phyloP scores from a whole-genome alignment of 352 stramenopile genomes.

The Globisporangium splendens region DNA sequence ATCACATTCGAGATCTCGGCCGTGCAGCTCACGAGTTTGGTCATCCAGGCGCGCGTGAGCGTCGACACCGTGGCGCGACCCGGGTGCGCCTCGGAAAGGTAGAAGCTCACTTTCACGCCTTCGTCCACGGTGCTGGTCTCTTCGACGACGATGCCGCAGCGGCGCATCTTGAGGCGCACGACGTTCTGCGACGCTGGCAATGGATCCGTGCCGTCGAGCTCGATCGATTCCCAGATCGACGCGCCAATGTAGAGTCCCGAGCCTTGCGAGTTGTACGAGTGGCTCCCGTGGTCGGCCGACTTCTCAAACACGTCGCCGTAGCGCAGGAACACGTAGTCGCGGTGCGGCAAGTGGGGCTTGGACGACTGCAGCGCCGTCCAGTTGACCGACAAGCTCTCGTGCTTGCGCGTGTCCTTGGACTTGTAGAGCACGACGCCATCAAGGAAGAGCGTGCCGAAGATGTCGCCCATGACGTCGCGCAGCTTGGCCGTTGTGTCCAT shows the following conservation, averaged over 20 bases:
- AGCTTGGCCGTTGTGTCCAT: constrained; percentile 68
- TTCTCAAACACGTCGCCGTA: constrained; percentile 81
- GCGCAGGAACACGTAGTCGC: constrained; percentile 85
- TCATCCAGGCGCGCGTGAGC: constrained; percentile 80
- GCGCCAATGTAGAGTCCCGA: constrained; percentile 71
- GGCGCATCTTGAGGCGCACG: constrained; percentile 72
- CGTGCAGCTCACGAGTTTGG: constrained; percentile 75
- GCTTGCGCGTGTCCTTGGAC: constrained; percentile 44
- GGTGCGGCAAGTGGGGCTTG: constrained; percentile 80
- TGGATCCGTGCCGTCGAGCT: constrained; percentile 72
- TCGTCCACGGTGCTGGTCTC: constrained; percentile 52
- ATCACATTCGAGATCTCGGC: constrained; percentile 61
- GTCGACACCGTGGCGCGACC: constrained; percentile 65
- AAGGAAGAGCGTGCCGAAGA: constrained; percentile 82
- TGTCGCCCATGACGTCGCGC: constrained; percentile 75
- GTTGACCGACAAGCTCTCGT: constrained; percentile 75
- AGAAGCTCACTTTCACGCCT: constrained; percentile 63
- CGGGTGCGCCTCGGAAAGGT: constrained; percentile 69
- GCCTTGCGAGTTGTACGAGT: constrained; percentile 49
- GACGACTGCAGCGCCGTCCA: constrained; percentile 80
- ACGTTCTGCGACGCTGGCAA: constrained; percentile 75
- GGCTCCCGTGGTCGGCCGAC: constrained; percentile 45
- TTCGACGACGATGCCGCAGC: constrained; percentile 78
- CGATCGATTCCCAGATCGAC: constrained; percentile 83
- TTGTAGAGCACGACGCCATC: constrained; percentile 75